Base-by-base conservation (phyloP, 352 stramenopile genomes). In the Phytophthora citricola region DNA sequence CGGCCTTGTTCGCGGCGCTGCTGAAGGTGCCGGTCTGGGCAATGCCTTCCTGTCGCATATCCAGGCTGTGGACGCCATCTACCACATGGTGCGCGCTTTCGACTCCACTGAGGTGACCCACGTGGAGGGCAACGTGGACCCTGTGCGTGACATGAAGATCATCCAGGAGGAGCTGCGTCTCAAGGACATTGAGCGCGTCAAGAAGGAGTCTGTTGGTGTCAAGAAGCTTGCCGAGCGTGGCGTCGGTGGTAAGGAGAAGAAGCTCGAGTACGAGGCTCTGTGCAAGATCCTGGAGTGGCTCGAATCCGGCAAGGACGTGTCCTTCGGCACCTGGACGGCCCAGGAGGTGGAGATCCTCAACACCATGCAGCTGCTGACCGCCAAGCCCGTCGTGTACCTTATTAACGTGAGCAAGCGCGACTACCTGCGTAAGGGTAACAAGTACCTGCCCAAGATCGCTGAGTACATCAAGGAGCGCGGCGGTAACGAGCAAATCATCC, bases 21-120 rank as follows among this genome's bases (percentile, higher is more conserved):
- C 96, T 10, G 97, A 99, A 72, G 98, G 98, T 66, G 97, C 95
- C 6, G 98, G 98, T 60, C 87, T 99, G 12, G 98, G 98, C 20
- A 99, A 99, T 76, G 97, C 96, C 22, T 99, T 99, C 82, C 84
- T 99, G 71, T 99, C 93, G 58, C 97, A 99, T 81, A 99, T 99
- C 83, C 90, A 97, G 51, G 97, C 97, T 15, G 97, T 99, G 46
- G 98, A 99, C 86, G 98, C 97, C 57, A 98, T 99, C 73, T 98
- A 97, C 81, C 95, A 98, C 78, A 97, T 99, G 79, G 89, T 99
- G 43, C 93, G 98, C 61, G 97, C 87, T 26, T 99, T 99, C 78
- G 97, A 99, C 69, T 97, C 86, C 76, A 93, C 94, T 34, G 97
- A 99, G 57, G 96, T 99, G 55, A 98, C 98, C 26, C 98, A 99